A percentile compares a stretch with the other conserved stretches of the same genome.
phyloP scores from a whole-genome alignment of 108 stramenopile species.

The Fistulifera solaris region DNA sequence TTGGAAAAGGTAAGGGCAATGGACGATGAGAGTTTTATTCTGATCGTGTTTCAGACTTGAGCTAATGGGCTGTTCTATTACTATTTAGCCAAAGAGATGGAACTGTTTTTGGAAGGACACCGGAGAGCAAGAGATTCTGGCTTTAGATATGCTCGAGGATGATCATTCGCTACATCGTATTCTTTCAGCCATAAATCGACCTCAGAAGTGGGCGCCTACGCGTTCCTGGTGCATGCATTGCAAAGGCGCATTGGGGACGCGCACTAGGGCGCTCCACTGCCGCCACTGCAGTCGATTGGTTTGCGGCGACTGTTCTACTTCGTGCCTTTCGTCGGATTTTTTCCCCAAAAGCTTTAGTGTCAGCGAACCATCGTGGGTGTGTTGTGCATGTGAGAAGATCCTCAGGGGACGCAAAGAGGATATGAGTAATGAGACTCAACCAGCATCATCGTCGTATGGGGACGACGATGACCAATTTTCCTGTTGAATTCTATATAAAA shows the following conservation, averaged over 20 bases:
- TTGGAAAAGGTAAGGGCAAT: slow-evolving; percentile 55
- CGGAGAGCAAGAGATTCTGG: slow-evolving; percentile 52
- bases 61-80: neutral
- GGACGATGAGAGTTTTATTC: neutral
- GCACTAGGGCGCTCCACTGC: slow-evolving; percentile 51
- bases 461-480: too few relatives aligned
- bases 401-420: slow-evolving; percentile 28
- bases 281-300: slow-evolving; percentile 67
- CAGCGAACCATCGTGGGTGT: slow-evolving; percentile 27
- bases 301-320: slow-evolving; percentile 43
- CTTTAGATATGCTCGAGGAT: slow-evolving; percentile 71
- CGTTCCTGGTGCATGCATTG: slow-evolving; percentile 81
- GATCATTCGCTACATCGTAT: slow-evolving; percentile 45
- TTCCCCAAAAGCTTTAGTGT: slow-evolving; percentile 42
- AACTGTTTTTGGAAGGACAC: slow-evolving; percentile 64
- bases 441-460: neutral
- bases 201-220: slow-evolving; percentile 39
- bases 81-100: slow-evolving; percentile 53
- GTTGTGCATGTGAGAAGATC: slow-evolving; percentile 44
- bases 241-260: slow-evolving; percentile 38
- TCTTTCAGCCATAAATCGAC: slow-evolving; percentile 47
- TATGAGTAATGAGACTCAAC: neutral
- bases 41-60: neutral
- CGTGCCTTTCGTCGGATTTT: slow-evolving; percentile 24
- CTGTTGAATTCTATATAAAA: too few relatives aligned